A percentile compares a stretch with the other conserved stretches of the same genome.
Evolutionary conservation across 805 yeast genomes (phyloP).

Genomic region (Metschnikowia koreensis): DNA sequence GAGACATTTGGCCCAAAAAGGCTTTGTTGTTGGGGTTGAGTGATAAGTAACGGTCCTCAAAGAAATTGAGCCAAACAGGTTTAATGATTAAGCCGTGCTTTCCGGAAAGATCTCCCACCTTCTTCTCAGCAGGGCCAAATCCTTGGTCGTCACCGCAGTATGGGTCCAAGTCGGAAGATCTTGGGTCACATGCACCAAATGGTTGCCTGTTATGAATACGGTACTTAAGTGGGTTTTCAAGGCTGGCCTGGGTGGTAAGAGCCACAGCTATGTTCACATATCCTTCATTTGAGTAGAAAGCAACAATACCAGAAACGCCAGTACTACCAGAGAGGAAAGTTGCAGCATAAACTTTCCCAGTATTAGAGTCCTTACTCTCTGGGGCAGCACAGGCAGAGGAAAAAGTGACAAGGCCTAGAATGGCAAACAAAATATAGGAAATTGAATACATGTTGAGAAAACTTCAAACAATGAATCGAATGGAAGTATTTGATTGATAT

Average conservation of each 20-base stretch:
- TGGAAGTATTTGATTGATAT: not conserved
- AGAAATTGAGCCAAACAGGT: not conserved
- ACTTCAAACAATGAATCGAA: not conserved
- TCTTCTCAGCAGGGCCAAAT: not conserved
- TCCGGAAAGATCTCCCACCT: slow-evolving; percentile 8
- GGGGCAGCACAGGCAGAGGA: slow-evolving; percentile 5
- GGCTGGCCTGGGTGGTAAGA: too few species aligned
- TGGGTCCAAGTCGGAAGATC: not conserved
- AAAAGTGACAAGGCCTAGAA: not conserved
- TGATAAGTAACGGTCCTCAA: slow-evolving; percentile 4
- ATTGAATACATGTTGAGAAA: not conserved
- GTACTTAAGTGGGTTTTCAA: not conserved
- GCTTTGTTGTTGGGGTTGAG: slow-evolving; percentile 6
- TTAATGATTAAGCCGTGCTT: slow-evolving; percentile 2
- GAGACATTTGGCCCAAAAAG: slow-evolving; percentile 1
- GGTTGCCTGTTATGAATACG: not conserved
- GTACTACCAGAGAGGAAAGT: not conserved
- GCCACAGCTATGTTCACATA: too few species aligned
- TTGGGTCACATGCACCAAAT: not conserved
- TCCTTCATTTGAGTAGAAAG: not conserved
- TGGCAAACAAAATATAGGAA: not conserved
- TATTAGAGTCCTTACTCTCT: not conserved
- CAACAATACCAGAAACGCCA: not conserved
- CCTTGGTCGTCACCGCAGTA: slow-evolving; percentile 1
- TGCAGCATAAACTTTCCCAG: not conserved